These are phyloP conservation scores for Ceratocystiopsis sp. DNA, from an alignment of 2,329 filamentous ascomycete species.

Conservation along the genomic window DNA sequence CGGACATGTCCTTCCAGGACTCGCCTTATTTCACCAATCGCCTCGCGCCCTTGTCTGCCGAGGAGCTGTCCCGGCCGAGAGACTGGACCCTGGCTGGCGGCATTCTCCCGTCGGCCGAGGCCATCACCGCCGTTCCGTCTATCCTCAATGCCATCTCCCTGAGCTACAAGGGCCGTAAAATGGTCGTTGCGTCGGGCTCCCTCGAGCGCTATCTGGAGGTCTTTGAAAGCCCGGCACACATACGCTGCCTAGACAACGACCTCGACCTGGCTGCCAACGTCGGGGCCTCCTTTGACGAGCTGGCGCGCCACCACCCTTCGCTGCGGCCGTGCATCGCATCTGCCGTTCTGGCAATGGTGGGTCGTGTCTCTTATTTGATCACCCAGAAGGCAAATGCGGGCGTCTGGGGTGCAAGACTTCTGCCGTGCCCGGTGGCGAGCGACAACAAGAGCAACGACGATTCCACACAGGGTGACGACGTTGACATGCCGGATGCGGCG, in stretches of 20 bases:
- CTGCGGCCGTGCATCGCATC: conserved; percentile 67
- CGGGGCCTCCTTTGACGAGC: conserved; percentile 78
- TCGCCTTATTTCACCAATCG: conserved; percentile 17
- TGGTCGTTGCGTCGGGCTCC: conserved; percentile 70
- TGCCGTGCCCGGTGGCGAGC: conserved; percentile 30
- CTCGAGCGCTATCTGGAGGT: conserved; percentile 84
- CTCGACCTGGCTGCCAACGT: conserved; percentile 51
- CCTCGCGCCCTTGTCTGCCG: conserved; percentile 35
- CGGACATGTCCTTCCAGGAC: conserved; percentile 8
- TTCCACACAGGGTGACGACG: conserved; percentile 25
- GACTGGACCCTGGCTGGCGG: conserved; percentile 40
- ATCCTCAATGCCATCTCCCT: conserved; percentile 89
- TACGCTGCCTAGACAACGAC: conserved; percentile 65
- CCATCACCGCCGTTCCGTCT: conserved; percentile 70
- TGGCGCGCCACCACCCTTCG: conserved; percentile 80
- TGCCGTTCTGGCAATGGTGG: conserved; percentile 78
- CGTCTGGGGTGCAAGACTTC: conserved; percentile 66
- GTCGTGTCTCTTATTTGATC: conserved; percentile 60
- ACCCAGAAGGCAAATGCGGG: conserved; percentile 48
- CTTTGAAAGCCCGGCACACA: conserved; percentile 84
- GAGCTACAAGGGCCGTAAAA: conserved; percentile 70
- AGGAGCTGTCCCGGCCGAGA: conserved; percentile 28
- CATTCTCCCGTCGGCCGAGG: conserved; percentile 75
- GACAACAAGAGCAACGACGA: conserved; percentile 5
- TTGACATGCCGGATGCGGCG: conserved; percentile 46